phyloP scores from a whole-genome alignment of 1,284 basidiomycete species.

The Cutaneotrichosporon sp. region DNA sequence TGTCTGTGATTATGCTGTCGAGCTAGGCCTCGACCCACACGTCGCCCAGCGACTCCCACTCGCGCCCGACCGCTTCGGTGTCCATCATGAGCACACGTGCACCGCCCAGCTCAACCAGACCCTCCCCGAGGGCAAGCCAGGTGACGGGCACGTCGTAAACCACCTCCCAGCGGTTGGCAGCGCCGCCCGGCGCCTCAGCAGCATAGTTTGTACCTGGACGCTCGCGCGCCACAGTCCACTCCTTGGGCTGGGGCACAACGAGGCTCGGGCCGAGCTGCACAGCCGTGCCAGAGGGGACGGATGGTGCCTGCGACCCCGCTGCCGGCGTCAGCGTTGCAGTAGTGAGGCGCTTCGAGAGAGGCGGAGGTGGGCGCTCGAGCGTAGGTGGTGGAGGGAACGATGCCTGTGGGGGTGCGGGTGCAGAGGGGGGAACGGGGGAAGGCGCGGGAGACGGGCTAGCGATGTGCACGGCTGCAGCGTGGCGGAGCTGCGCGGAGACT shows the following conservation, averaged over 20 bases:
- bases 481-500: slow-evolving; percentile 38
- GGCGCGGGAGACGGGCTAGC: slow-evolving; percentile 19
- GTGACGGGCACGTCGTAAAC: slow-evolving; percentile 28
- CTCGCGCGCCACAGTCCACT: slow-evolving; percentile 29
- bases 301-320: not conserved
- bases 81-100: slow-evolving; percentile 36
- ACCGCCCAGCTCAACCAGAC: slow-evolving; percentile 42
- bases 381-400: slow-evolving; percentile 29
- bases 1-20: slow-evolving; percentile 1
- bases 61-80: slow-evolving; percentile 22
- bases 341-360: slow-evolving; percentile 12
- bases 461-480: slow-evolving; percentile 33
- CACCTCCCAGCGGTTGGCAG: slow-evolving; percentile 34
- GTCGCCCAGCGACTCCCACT: slow-evolving; percentile 35
- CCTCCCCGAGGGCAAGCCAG: slow-evolving; percentile 37
- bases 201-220: slow-evolving; percentile 35
- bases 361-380: slow-evolving; percentile 8
- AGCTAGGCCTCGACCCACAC: slow-evolving; percentile 18
- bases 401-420: not conserved
- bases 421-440: slow-evolving; percentile 7
- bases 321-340: slow-evolving; percentile 10
- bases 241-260: slow-evolving; percentile 15
- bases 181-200: slow-evolving; percentile 26
- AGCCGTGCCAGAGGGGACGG: slow-evolving; percentile 19
- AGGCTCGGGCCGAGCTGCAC: slow-evolving; percentile 34